phyloP scores from a whole-genome alignment of 1,284 basidiomycete genomes.

The Abortiporus biennis region DNA sequence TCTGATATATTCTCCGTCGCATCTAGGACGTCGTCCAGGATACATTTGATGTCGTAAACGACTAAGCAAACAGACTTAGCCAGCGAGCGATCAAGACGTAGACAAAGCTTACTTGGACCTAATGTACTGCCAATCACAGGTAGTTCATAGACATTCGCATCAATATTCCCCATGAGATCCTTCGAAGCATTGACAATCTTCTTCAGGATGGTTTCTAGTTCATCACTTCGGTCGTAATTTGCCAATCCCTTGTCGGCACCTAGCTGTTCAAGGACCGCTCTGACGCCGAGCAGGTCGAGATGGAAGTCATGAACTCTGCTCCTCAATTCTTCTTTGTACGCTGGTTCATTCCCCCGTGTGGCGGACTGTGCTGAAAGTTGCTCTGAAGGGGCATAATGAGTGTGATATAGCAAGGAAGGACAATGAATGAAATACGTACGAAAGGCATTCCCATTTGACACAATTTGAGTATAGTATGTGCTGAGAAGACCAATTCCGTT shows the following conservation, averaged over 20 bases:
- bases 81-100: slow-evolving; percentile 3
- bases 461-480: slow-evolving; percentile 17
- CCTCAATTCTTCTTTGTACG: slow-evolving; percentile 32
- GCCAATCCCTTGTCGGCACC: slow-evolving; percentile 42
- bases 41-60: slow-evolving; percentile 43
- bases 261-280: slow-evolving; percentile 29
- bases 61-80: slow-evolving; percentile 24
- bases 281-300: slow-evolving; percentile 31
- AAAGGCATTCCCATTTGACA: slow-evolving; percentile 19
- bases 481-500: slow-evolving; percentile 20
- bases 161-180: slow-evolving; percentile 28
- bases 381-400: no score
- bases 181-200: slow-evolving; percentile 43
- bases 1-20: slow-evolving; percentile 43
- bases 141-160: slow-evolving; percentile 27
- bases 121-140: slow-evolving; percentile 44
- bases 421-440: slow-evolving; percentile 16
- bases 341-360: slow-evolving; percentile 18
- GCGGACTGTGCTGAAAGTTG: no score
- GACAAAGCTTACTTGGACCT: slow-evolving; percentile 42
- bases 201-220: slow-evolving; percentile 45
- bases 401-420: no score
- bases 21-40: slow-evolving; percentile 40
- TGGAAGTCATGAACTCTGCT: slow-evolving; percentile 34
- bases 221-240: slow-evolving; percentile 41